Evolutionary conservation across 2,329 filamentous ascomycete genomes (phyloP).

Genomic region (Aulographum hederae): DNA sequence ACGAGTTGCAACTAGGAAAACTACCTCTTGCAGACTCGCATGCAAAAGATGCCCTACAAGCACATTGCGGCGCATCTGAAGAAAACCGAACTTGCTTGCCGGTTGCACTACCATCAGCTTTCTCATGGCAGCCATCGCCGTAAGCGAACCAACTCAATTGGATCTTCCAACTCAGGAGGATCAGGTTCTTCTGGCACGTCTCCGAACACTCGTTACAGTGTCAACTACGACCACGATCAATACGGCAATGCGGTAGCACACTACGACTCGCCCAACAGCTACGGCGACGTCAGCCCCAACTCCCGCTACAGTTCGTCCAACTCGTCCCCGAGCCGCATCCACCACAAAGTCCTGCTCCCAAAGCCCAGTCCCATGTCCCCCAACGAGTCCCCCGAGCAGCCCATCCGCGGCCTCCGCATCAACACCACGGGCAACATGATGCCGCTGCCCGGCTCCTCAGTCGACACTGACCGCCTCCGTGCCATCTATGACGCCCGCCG

Average conservation of each 20-base stretch:
- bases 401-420: constrained; percentile 21
- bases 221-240: constrained; percentile 11
- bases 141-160: constrained; percentile 55
- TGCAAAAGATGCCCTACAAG: constrained; percentile 83
- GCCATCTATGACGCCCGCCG: constrained; percentile 54
- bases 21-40: constrained; percentile 66
- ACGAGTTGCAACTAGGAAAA: constrained; percentile 42
- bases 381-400: constrained; percentile 5
- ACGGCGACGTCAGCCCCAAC: constrained; percentile 25
- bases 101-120: constrained; percentile 73
- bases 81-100: constrained; percentile 76
- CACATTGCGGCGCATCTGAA: constrained; percentile 71
- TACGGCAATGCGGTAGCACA: constrained; percentile 19
- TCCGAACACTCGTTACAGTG: constrained; percentile 4
- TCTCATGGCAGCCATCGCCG: constrained; percentile 67
- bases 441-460: constrained; percentile 32
- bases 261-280: constrained; percentile 20
- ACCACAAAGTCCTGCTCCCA: constrained; percentile 36
- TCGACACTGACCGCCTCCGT: constrained; percentile 50
- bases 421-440: constrained; percentile 20
- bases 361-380: constrained; percentile 28
- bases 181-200: constrained; percentile 9
- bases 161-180: constrained; percentile 29
- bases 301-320: constrained; percentile 25
- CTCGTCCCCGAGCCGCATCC: no score